These are phyloP conservation scores for Chloromonas sp. DNA, from an alignment of 163 green algal species.

Conservation along the genomic window DNA sequence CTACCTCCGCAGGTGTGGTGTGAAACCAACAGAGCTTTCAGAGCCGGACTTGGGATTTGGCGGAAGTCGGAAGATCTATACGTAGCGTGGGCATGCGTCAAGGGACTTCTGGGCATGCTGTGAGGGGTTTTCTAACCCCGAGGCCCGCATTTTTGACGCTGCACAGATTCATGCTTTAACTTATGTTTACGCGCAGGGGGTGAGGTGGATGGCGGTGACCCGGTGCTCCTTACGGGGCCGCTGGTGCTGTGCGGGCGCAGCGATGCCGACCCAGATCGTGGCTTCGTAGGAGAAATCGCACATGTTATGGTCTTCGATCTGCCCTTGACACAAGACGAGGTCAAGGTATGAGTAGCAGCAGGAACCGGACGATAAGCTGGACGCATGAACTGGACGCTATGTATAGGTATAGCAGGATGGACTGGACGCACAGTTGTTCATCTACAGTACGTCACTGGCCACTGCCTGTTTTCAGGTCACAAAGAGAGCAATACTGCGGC, in stretches of 20 bases:
- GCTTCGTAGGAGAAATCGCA: constrained; percentile 48
- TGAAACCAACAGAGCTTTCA: too few relatives aligned
- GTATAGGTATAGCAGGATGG: too few relatives aligned
- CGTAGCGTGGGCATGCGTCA: constrained; percentile 10
- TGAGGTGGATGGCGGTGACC: constrained; percentile 45
- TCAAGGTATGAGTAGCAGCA: background rate
- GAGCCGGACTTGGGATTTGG: too few relatives aligned
- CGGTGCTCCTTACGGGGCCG: constrained; percentile 38
- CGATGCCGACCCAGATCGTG: constrained; percentile 29
- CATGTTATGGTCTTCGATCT: constrained; percentile 47
- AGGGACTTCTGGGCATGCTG: background rate
- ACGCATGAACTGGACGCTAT: too few relatives aligned
- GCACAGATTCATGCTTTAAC: too few relatives aligned
- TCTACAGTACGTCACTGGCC: too few relatives aligned
- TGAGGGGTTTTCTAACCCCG: too few relatives aligned
- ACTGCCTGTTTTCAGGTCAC: too few relatives aligned
- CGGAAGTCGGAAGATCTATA: too few relatives aligned
- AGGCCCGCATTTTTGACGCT: background rate
- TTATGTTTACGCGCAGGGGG: background rate
- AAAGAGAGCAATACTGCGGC: too few relatives aligned
- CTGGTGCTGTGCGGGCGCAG: constrained; percentile 55
- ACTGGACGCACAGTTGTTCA: too few relatives aligned
- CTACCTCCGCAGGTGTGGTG: background rate
- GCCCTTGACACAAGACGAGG: constrained; percentile 15
- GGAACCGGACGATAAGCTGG: background rate